Base-by-base conservation (phyloP, 768 basidiomycete species). In the Lentinula boryana region DNA sequence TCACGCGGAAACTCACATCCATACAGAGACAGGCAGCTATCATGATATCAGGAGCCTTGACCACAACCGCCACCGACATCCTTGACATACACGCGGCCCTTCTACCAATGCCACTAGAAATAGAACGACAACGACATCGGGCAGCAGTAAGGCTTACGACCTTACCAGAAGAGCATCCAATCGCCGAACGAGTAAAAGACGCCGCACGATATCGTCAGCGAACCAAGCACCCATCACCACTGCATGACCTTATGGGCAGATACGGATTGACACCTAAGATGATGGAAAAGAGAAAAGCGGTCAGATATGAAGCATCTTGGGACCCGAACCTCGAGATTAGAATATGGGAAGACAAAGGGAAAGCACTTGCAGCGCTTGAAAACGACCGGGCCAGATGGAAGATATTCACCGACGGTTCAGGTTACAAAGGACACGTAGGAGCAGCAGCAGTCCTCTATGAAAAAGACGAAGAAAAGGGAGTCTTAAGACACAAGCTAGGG, bases 361-460 rank as follows among this genome's bases (percentile, higher is more conserved):
- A 36, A 56, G 55, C 35, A 10, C 7, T 27, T 1, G 9, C 6
- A 15, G 33, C n/a, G 10, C 9, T 56, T 1, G 7, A 27, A 18
- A 27, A 56, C 6, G 55, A 35, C 5, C 63, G 7, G 66, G 3
- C 27, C 27, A 27, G 27, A 27, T 27, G 27, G 27, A 27, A 27
- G 27, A 27, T 27, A 27, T 27, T 64, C 49, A 50, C 66, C 5
- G 63, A 67, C 38, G 62, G 66, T 5, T 67, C 66, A 5, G 49
- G 48, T 1, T 38, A 40, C 12, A 62, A 62, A 5, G 56, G 60
- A 27, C 43, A 35, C 9, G 56, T 66, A 4, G 65, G 59, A 38
- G 59, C 59, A 9, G 59, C 48, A 33, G 59, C 59, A 35, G 55
- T 56, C 7, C 54, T 61, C 13, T 43, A 52, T 21, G 18, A 46